Evolutionary conservation across 106 monocot species (phyloP).

Genomic region (Xerophyta viscosa): DNA sequence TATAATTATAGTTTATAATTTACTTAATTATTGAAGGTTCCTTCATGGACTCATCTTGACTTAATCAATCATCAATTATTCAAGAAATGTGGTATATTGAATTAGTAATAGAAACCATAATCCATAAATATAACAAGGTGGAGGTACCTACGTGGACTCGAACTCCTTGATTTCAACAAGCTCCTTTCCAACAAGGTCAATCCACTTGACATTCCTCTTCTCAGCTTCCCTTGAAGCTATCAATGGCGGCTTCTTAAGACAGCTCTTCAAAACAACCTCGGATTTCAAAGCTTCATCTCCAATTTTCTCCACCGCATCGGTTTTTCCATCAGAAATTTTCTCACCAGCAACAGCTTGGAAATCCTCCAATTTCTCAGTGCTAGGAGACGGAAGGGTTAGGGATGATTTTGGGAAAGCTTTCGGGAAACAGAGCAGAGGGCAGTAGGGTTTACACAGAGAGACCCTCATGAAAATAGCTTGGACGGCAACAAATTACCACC

Average conservation of each 20-base stretch:
- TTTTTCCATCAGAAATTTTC: slow-evolving; percentile 15
- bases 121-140: background rate
- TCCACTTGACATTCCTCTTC: slow-evolving; percentile 54
- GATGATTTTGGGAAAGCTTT: no score
- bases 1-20: no score
- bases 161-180: slow-evolving; percentile 57
- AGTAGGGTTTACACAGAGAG: slow-evolving; percentile 11
- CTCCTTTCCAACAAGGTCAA: slow-evolving; percentile 50
- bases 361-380: background rate
- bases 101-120: no score
- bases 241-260: slow-evolving; percentile 28
- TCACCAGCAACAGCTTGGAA: slow-evolving; percentile 1
- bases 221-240: slow-evolving; percentile 4
- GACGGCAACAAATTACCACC: slow-evolving; percentile 3
- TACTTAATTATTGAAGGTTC: no score
- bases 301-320: slow-evolving; percentile 8
- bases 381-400: background rate
- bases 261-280: slow-evolving; percentile 31
- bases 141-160: slow-evolving; percentile 27
- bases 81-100: no score
- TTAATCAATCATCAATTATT: no score
- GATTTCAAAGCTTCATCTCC: slow-evolving; percentile 13
- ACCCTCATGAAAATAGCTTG: slow-evolving; percentile 17
- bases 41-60: no score
- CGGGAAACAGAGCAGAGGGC: slow-evolving; percentile 17